These are phyloP conservation scores for Agarophyton chilense DNA, from an alignment of 23 red algal genomes.

Conservation along the genomic window DNA sequence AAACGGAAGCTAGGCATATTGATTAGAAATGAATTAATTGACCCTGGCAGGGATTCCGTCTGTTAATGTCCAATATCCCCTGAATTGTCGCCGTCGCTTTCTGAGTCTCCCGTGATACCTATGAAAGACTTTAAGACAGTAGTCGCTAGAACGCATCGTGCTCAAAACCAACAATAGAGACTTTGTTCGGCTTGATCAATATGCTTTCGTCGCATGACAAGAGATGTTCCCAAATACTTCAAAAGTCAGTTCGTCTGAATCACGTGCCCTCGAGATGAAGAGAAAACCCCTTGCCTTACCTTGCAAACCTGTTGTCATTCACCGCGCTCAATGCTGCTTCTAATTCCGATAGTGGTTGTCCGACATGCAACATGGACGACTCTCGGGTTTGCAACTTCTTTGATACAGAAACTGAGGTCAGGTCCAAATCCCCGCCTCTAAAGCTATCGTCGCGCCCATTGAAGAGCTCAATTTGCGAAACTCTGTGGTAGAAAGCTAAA, in stretches of 20 bases:
- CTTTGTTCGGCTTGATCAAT: conserved; percentile 13
- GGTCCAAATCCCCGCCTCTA: background rate
- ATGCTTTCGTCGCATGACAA: too few relatives aligned
- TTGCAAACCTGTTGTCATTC: background rate
- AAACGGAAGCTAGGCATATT: background rate
- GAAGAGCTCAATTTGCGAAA: background rate
- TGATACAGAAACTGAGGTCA: background rate
- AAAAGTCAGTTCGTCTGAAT: too few relatives aligned
- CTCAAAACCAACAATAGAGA: conserved; percentile 11
- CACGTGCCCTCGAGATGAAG: too few relatives aligned
- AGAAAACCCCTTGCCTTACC: background rate
- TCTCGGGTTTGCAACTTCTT: background rate
- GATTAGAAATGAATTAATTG: too few relatives aligned
- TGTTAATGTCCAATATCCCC: too few relatives aligned
- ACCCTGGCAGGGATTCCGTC: too few relatives aligned
- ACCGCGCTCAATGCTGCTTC: background rate
- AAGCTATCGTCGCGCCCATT: background rate
- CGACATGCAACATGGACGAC: background rate
- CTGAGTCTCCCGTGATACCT: too few relatives aligned
- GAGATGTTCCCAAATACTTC: too few relatives aligned
- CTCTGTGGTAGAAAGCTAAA: background rate
- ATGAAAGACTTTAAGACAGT: background rate
- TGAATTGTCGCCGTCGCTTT: background rate
- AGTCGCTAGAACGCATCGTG: background rate
- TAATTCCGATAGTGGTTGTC: background rate